Evolutionary conservation across 305 asterid species (phyloP), one percentile per base, ranked within the genome.

Genomic region (Rubia occidens): DNA sequence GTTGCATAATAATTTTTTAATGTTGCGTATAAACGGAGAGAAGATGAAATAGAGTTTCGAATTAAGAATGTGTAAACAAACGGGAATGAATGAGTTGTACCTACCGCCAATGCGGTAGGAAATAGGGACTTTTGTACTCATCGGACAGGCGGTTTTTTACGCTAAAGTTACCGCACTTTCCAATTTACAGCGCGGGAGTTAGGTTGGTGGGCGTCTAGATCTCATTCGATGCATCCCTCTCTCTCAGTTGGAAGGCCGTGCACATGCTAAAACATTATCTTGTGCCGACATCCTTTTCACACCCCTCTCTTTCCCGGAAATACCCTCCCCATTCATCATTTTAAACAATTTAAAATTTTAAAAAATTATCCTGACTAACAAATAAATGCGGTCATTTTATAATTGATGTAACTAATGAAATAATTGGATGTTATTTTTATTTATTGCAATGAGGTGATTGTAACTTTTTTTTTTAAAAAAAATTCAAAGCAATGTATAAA

Each of bases 181-280:
- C n/a, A n/a, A 29, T 29, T 29, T 29, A 29, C 32, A 29, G 2
- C 2, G n/a, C 32, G 32, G 2, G 32, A 29, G 32, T 29, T 29
- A 45, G 13, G 51, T 49, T 49, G 20, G 55, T 49, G 55, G 55
- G 18, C 55, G 17, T 51, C 56, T 8, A 51, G 56, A 51, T 47
- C 53, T 10, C 11, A 45, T 45, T 45, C 11, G 3, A 45, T 3
- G 5, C 44, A 40, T 9, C 44, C 9, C 8, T 5, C 44, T 9
- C 15, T 44, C 14, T 44, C 49, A 44, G 15, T 9, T 44, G 49
- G 11, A 9, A 7, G 13, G 20, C 56, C 56, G 69, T 68, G 73
- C 77, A 60, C 69, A 35, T 60, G 72, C 35, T 29, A 29, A 32
- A n/a, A 2, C 26, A 42, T 60, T 51, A 51, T 51, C 56, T 51